phyloP scores from a whole-genome alignment of 1,284 basidiomycete species.

The Thecaphora frezii region DNA sequence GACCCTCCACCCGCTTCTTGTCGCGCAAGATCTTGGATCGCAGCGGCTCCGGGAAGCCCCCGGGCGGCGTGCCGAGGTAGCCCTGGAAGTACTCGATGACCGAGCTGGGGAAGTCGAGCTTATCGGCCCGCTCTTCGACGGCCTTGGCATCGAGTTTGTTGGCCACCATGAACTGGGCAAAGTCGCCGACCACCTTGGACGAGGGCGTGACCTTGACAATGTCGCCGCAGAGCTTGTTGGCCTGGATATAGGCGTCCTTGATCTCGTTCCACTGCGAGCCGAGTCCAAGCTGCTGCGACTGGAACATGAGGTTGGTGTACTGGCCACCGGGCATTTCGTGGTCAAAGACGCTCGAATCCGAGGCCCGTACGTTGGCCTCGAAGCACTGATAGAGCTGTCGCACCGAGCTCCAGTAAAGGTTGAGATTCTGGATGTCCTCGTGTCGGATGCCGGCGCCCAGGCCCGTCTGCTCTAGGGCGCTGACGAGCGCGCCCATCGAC shows the following conservation, averaged over 20 bases:
- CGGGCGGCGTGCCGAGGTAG: constrained; percentile 74
- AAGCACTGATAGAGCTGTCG: constrained; percentile 93
- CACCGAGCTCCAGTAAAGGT: constrained; percentile 98
- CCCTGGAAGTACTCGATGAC: constrained; percentile 67
- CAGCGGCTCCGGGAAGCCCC: constrained; percentile 97
- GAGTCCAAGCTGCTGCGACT: constrained; percentile 93
- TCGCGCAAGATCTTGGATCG: constrained; percentile 88
- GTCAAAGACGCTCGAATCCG: constrained; percentile 83
- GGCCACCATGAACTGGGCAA: constrained; percentile 94
- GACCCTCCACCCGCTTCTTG: constrained; percentile 87
- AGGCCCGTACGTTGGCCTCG: constrained; percentile 96
- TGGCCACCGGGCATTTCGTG: constrained; percentile 98
- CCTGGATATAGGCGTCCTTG: constrained; percentile 90
- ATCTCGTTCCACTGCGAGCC: constrained; percentile 98
- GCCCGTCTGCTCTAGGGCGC: constrained; percentile 90
- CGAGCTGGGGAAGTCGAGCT: constrained; percentile 89
- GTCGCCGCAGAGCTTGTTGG: constrained; percentile 78
- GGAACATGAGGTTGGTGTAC: constrained; percentile 73
- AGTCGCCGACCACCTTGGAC: constrained; percentile 98
- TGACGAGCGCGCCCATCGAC: constrained; percentile 93
- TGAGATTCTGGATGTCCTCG: constrained; percentile 94
- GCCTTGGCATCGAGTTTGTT: constrained; percentile 86
- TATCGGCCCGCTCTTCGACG: constrained; percentile 80
- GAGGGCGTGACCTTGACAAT: constrained; percentile 99
- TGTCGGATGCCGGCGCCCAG: constrained; percentile 96